Conservation (phyloP, 257 asterid genomes). For the Nicotiana sylvestris region DNA sequence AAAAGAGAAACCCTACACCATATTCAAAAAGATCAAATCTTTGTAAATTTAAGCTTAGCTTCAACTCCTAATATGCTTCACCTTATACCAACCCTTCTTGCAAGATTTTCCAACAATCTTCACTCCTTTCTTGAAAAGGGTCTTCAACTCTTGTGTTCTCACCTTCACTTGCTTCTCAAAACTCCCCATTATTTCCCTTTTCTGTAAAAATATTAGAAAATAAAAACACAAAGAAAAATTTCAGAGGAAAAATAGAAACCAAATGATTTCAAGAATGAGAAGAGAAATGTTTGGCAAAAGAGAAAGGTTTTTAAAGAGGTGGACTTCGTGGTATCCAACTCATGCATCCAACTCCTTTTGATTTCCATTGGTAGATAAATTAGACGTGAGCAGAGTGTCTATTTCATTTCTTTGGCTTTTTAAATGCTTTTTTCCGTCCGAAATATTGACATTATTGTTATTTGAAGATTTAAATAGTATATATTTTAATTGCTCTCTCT, state of each 20-base stretch:
- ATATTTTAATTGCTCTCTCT: no score
- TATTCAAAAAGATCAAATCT: not conserved
- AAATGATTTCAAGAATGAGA: not conserved
- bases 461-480: no score
- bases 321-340: not conserved
- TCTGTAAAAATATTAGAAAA: not conserved
- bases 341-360: not conserved
- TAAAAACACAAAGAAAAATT: not conserved
- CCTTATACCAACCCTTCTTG: constrained; percentile 70
- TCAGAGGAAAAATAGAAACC: not conserved
- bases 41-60: not conserved
- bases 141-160: constrained; percentile 34
- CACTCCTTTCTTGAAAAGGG: constrained; percentile 46
- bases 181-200: constrained; percentile 28
- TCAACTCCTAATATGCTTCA: constrained; percentile 30
- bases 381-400: not conserved
- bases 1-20: not conserved
- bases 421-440: not conserved
- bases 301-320: not conserved
- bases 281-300: not conserved
- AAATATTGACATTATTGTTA: not conserved
- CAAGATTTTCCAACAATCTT: constrained; percentile 40
- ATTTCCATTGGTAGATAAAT: no score
- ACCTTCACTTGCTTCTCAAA: constrained; percentile 54
- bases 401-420: not conserved